These are phyloP conservation scores for Hymenoscyphus infarciens DNA, from an alignment of 2,329 filamentous ascomycete species.

Conservation along the genomic window DNA sequence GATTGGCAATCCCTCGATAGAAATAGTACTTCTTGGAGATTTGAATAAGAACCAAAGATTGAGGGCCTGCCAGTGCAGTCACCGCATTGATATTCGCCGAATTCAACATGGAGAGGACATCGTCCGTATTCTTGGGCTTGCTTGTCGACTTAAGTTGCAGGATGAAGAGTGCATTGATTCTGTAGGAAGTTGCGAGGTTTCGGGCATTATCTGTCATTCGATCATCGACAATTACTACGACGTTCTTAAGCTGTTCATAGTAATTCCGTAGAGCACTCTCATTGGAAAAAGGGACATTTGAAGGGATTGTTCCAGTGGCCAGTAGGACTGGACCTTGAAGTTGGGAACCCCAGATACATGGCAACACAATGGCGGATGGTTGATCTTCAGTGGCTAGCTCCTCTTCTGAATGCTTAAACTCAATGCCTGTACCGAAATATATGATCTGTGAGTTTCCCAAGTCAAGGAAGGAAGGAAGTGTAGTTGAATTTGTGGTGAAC, in stretches of 20 bases:
- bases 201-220: slow-evolving; percentile 35
- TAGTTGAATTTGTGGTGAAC: slow-evolving; percentile 9
- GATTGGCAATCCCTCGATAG: background rate
- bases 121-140: slow-evolving; percentile 11
- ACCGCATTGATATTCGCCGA: slow-evolving; percentile 31
- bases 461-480: slow-evolving; percentile 11
- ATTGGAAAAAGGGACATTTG: slow-evolving; percentile 22
- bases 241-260: slow-evolving; percentile 22
- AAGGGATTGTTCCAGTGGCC: slow-evolving; percentile 18
- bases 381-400: background rate
- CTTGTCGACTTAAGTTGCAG: slow-evolving; percentile 18
- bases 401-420: slow-evolving; percentile 10
- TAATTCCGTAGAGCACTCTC: slow-evolving; percentile 22
- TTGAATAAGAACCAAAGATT: slow-evolving; percentile 28
- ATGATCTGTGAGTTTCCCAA: slow-evolving; percentile 17
- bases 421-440: slow-evolving; percentile 17
- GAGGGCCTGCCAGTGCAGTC: slow-evolving; percentile 30
- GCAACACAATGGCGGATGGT: slow-evolving; percentile 24
- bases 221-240: slow-evolving; percentile 33
- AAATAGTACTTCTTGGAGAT: slow-evolving; percentile 23
- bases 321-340: slow-evolving; percentile 27
- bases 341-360: slow-evolving; percentile 27
- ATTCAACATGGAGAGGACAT: slow-evolving; percentile 23
- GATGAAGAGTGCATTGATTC: slow-evolving; percentile 34
- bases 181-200: slow-evolving; percentile 28